Base-by-base conservation (phyloP, 768 basidiomycete species). In the Lactarius tabidus region DNA sequence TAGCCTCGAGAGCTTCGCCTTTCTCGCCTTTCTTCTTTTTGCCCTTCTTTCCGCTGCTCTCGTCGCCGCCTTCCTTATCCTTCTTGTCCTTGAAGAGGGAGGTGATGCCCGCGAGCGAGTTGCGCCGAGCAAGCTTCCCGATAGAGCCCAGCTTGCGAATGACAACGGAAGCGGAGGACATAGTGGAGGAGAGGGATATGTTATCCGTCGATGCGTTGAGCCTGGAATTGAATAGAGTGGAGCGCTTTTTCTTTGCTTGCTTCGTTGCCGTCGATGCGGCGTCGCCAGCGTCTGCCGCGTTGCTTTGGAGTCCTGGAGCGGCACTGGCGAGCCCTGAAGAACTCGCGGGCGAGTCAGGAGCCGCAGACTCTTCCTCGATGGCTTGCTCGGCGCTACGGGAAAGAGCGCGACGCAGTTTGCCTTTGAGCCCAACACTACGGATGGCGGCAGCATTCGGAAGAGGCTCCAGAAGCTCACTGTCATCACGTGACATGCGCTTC, bases 141-240 rank as follows among this genome's bases (percentile, higher is more conserved):
- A 97, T 88, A 43, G 87, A 87, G 3, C 95, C 91, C 55, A 98
- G 86, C 79, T 97, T 98, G 69, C 95, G 85, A 71, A 97, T 95
- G 85, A 98, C 96, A 74, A 98, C 90, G 52, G 91, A 93, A 26
- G 96, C 96, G 58, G 90, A 93, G 68, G 90, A 92, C 70, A 97
- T 95, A 53, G 96, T 97, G 9, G 92, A 95, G 23, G 89, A 91
- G 43, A 98, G 84, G 31, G 95, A 97, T 69, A 98, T 96, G 75
- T 96, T 97, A 76, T 96, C 95, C 51, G 93, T 95, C 61, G 88
- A 90, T 51, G 87, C 85, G 74, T 97, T 96, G 71, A 91, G 77
- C 69, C 89, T 87, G 68, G 90, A 85, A 75, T 94, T 97, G 82
- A 98, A 95, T 69, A 98, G 74, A 26, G 86, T 87, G 9, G 69